Base-by-base conservation (phyloP, 2,329 filamentous ascomycete species). In the Scytalidium sp. region DNA sequence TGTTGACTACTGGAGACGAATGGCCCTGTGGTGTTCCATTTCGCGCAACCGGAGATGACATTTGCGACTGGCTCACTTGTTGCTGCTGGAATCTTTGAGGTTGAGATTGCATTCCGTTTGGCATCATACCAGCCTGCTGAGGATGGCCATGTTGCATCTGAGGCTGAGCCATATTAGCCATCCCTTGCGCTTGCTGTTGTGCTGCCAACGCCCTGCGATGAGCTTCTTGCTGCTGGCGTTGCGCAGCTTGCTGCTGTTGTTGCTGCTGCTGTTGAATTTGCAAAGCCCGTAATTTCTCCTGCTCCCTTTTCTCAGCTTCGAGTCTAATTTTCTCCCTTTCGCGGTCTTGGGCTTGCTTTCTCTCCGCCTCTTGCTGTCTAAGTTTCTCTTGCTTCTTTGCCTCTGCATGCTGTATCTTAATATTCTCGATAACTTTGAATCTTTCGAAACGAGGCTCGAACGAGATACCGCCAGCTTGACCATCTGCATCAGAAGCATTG, bases 361-460 rank as follows among this genome's bases (percentile, higher is more conserved):
- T 64, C 65, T 76, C 60, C 69, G 70, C 50, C 67, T 66, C 48
- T 69, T 70, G 57, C 51, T 86, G 80, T 56, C 84, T 81, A 47
- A 83, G 74, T 67, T 90, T 90, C 61, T 94, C 88, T 50, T 85
- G 82, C 52, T 87, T 86, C 56, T 84, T 85, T 63, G 84, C 87
- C 65, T 95, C 89, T 21, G 85, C 84, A 52, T 90, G 86, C 41
- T 89, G 83, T 49, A 81, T 75, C 64, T 86, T 89, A 60, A 97
- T 96, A 50, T 89, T 88, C 50, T 90, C 90, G 41, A 99, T 81
- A 1, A 90, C 83, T 73, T 97, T 97, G 70, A 97, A 97, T 32
- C 88, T 84, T 59, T 94, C 91, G 65, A 97, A 97, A 22, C 87
- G 82, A 29, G 87, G 85, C 65, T 95, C 90, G 60, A 95, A 95